A percentile compares a stretch with the other conserved stretches of the same genome.
These are phyloP conservation scores for Pseudisothecium myosuroides DNA, from an alignment of 225 moss, liverwort and hornwort genomes.

Conservation along the genomic window DNA sequence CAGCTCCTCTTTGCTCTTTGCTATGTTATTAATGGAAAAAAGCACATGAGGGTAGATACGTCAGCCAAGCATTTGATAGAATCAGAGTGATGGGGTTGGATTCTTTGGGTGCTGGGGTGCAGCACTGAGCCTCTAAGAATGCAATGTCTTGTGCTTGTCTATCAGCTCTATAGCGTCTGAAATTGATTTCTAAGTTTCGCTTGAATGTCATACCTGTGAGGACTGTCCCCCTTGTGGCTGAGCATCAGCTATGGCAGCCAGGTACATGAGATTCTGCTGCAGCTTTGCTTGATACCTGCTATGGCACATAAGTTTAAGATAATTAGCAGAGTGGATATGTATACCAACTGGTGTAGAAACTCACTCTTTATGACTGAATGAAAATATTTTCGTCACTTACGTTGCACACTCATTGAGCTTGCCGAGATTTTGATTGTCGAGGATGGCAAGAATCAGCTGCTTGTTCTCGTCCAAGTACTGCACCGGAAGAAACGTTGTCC, in stretches of 20 bases:
- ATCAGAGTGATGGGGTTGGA: background rate
- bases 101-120: background rate
- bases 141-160: background rate
- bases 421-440: slow-evolving; percentile 53
- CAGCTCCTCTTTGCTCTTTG: background rate
- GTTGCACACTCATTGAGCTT: slow-evolving; percentile 50
- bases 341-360: background rate
- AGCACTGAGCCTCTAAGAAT: background rate
- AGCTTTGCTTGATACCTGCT: slow-evolving; percentile 58
- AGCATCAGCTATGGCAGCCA: slow-evolving; percentile 55
- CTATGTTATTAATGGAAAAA: background rate
- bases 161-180: background rate
- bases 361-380: background rate
- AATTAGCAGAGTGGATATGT: background rate
- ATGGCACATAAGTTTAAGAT: background rate
- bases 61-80: background rate
- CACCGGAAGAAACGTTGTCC: background rate
- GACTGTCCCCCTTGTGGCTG: slow-evolving; percentile 47
- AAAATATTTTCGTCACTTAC: slow-evolving; percentile 10
- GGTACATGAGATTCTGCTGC: slow-evolving; percentile 56
- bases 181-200: background rate
- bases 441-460: slow-evolving; percentile 54
- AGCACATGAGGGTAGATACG: background rate
- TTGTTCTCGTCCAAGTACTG: slow-evolving; percentile 62
- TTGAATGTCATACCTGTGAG: slow-evolving; percentile 23